Conservation (phyloP, 2,329 filamentous ascomycete genomes). For the Zymoseptoria tritici region DNA sequence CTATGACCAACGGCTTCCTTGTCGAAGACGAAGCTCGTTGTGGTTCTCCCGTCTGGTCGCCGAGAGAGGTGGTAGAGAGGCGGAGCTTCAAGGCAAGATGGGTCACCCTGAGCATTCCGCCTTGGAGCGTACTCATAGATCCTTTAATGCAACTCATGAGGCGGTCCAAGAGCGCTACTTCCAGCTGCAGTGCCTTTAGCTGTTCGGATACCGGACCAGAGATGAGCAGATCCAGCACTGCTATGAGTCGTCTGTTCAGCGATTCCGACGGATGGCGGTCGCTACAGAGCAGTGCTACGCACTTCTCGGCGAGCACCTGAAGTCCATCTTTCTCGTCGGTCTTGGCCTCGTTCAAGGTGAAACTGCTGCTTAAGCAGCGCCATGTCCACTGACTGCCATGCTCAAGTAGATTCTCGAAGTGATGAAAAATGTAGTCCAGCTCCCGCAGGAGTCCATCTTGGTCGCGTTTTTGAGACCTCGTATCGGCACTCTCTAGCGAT, state of each 20-base stretch:
- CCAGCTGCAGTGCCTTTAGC: conserved; percentile 19
- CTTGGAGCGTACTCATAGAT: conserved; percentile 19
- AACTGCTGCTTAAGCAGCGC: conserved; percentile 16
- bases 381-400: conserved; percentile 40
- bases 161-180: conserved; percentile 19
- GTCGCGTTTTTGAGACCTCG: conserved; percentile 1
- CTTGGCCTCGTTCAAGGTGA: not conserved
- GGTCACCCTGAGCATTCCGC: conserved; percentile 67
- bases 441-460: conserved; percentile 44
- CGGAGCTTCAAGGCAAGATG: conserved; percentile 62
- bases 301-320: conserved; percentile 17
- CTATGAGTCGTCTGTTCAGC: conserved; percentile 13
- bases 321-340: conserved; percentile 12
- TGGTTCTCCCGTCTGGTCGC: not conserved
- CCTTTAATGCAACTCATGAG: conserved; percentile 18
- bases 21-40: conserved; percentile 4
- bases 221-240: conserved; percentile 19
- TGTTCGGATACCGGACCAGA: conserved; percentile 9
- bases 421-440: conserved; percentile 67
- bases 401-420: conserved; percentile 64
- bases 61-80: conserved; percentile 1
- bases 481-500: not conserved
- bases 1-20: conserved; percentile 3
- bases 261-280: conserved; percentile 6
- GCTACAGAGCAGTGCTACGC: conserved; percentile 16